Conservation (phyloP, 129 eudicot species). For the Flaveria ramosissima region DNA sequence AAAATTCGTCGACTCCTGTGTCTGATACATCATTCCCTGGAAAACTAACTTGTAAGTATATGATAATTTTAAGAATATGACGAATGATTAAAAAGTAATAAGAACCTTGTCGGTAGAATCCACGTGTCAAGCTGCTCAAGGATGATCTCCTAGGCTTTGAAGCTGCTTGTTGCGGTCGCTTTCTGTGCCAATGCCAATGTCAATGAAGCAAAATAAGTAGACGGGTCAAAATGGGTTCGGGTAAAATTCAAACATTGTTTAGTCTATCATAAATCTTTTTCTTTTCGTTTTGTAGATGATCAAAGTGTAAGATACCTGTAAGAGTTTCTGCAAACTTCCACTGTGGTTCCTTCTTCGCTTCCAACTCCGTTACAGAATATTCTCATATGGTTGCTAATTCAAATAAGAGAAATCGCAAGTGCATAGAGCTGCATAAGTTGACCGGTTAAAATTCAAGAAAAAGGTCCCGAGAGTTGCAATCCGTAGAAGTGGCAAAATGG, state of each 20-base stretch:
- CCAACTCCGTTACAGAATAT: slow-evolving; percentile 54
- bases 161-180: slow-evolving; percentile 43
- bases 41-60: not conserved
- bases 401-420: slow-evolving; percentile 33
- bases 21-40: slow-evolving; percentile 48
- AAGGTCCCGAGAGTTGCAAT: slow-evolving; percentile 4
- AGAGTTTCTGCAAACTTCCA: slow-evolving; percentile 65
- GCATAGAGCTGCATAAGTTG: slow-evolving; percentile 32
- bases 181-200: slow-evolving; percentile 36
- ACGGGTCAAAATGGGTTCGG: not conserved
- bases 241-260: too few species aligned
- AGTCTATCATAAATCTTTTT: too few species aligned
- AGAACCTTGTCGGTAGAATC: slow-evolving; percentile 62
- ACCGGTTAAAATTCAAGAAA: slow-evolving; percentile 22
- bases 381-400: slow-evolving; percentile 61
- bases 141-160: slow-evolving; percentile 68
- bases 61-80: not conserved
- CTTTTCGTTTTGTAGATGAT: not conserved
- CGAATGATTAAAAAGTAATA: not conserved
- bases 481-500: not conserved
- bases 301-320: slow-evolving; percentile 42
- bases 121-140: slow-evolving; percentile 66
- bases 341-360: slow-evolving; percentile 57
- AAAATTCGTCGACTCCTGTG: slow-evolving; percentile 36
- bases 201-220: not conserved